Conservation (phyloP, 106 monocot species). For the Acorus calamus region DNA sequence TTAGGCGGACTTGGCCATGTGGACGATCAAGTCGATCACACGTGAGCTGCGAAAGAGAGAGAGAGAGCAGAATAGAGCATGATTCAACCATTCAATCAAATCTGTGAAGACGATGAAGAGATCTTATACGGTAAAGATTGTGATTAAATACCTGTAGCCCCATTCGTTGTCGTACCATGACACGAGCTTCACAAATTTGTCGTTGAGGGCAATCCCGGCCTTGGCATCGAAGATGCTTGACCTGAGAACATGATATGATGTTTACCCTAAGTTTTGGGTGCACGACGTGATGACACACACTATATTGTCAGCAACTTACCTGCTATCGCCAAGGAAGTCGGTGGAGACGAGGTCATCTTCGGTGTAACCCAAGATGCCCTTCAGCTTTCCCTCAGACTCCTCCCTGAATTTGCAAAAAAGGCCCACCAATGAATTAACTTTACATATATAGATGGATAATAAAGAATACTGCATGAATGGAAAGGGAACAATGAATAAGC, state of each 20-base stretch:
- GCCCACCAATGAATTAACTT: neutral
- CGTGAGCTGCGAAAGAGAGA: conserved; percentile 40
- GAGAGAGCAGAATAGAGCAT: neutral
- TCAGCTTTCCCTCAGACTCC: conserved; percentile 67
- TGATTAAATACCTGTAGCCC: conserved; percentile 69
- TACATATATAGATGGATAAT: neutral
- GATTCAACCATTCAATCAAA: neutral
- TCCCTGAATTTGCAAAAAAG: conserved; percentile 33
- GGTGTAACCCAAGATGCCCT: conserved; percentile 74
- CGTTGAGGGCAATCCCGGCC: conserved; percentile 82
- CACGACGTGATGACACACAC: too few species aligned
- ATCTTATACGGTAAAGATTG: neutral
- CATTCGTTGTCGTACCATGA: conserved; percentile 94
- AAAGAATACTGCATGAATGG: neutral
- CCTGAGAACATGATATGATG: conserved; percentile 14
- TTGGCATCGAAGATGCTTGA: conserved; percentile 96
- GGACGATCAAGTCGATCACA: conserved; percentile 62
- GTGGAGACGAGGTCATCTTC: conserved; percentile 80
- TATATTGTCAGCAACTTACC: conserved; percentile 19
- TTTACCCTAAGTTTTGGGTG: neutral
- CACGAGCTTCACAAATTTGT: conserved; percentile 69
- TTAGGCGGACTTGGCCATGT: conserved; percentile 42
- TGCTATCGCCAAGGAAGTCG: conserved; percentile 81
- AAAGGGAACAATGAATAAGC: neutral
- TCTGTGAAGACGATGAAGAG: neutral